These are phyloP conservation scores for Yamadazyma sp. DNA, from an alignment of 805 yeast species.

Conservation along the genomic window DNA sequence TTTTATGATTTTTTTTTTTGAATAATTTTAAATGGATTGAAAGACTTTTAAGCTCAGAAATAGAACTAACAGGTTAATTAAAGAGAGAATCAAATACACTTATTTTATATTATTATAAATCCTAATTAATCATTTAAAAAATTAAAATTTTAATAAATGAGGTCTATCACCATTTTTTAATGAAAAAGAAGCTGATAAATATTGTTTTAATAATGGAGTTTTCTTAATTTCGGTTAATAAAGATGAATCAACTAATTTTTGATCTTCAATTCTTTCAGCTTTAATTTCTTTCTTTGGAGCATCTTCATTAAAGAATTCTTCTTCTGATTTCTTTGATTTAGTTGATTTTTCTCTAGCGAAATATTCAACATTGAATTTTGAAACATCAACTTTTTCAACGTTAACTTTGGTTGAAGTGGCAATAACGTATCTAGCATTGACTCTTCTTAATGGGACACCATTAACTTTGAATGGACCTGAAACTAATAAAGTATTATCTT, in stretches of 20 bases:
- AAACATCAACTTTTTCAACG: conserved; percentile 75
- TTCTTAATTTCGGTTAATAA: conserved; percentile 92
- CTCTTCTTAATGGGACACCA: conserved; percentile 99
- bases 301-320: conserved; percentile 82
- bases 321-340: conserved; percentile 82
- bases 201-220: conserved; percentile 95
- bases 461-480: conserved; percentile 99
- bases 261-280: conserved; percentile 95
- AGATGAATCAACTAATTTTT: conserved; percentile 91
- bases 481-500: conserved; percentile 96
- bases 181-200: conserved; percentile 93
- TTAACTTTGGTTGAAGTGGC: conserved; percentile 94
- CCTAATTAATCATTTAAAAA: conserved; percentile 6
- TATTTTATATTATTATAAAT: neutral
- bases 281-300: conserved; percentile 80
- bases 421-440: conserved; percentile 96
- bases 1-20: too few relatives aligned
- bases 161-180: conserved; percentile 98
- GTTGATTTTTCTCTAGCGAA: conserved; percentile 92
- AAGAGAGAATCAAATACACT: neutral
- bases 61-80: neutral
- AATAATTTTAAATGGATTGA: too few relatives aligned
- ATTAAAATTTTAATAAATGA: conserved; percentile 94
- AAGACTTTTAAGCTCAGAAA: too few relatives aligned
- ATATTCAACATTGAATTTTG: conserved; percentile 91